Conservation (phyloP, 2,329 filamentous ascomycete species). For the Botrytis pseudocinerea region DNA sequence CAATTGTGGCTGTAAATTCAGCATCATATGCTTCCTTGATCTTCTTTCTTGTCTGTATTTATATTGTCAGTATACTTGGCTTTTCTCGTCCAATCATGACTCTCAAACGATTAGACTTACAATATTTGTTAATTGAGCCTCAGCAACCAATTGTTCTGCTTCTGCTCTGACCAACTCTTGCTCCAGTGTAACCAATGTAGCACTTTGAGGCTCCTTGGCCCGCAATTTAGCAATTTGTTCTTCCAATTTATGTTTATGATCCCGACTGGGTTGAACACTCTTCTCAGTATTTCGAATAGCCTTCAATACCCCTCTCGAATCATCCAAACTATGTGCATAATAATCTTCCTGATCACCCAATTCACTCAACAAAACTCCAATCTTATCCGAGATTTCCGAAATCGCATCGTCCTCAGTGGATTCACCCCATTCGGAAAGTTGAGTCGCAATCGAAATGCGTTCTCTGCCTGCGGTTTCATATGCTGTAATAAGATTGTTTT, state of each 20-base stretch:
- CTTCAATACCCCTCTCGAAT: conserved; percentile 80
- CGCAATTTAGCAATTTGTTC: conserved; percentile 93
- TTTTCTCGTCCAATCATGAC: not conserved
- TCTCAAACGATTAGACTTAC: conserved; percentile 53
- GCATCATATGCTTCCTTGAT: conserved; percentile 91
- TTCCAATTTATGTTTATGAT: conserved; percentile 81
- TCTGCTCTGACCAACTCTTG: conserved; percentile 96
- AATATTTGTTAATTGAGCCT: conserved; percentile 93
- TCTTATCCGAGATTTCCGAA: conserved; percentile 90
- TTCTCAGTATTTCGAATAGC: conserved; percentile 93
- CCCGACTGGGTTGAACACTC: conserved; percentile 89
- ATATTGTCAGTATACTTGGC: conserved; percentile 17
- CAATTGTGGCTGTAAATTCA: conserved; percentile 87
- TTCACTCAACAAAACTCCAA: conserved; percentile 88
- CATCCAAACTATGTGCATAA: conserved; percentile 85
- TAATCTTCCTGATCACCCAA: conserved; percentile 90
- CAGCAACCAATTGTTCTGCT: conserved; percentile 92
- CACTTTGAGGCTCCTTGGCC: conserved; percentile 84
- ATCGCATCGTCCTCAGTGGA: conserved; percentile 83
- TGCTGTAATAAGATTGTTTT: conserved; percentile 82
- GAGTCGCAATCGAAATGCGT: conserved; percentile 78
- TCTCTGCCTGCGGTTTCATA: conserved; percentile 85
- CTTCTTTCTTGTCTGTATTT: conserved; percentile 79
- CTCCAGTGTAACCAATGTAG: conserved; percentile 80
- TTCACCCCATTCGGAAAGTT: conserved; percentile 97